Percentiles rank a stretch among this genome's conserved stretches.
Conservation (phyloP, 257 asterid genomes). For the Fraxinus anomala region DNA sequence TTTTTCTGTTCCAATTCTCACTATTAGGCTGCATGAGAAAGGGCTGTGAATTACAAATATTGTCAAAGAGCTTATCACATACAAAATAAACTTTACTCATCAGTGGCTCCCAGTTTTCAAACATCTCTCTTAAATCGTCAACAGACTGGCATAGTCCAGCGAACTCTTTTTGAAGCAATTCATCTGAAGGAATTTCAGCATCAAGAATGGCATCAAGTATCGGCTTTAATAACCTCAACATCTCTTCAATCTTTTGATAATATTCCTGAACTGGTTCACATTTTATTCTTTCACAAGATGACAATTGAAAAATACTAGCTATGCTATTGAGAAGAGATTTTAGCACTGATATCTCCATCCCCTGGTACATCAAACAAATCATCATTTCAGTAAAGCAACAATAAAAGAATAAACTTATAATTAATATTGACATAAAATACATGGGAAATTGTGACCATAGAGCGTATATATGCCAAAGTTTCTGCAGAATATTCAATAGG, state of each 20-base stretch:
- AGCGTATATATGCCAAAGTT: neutral
- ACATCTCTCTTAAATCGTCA: conserved; percentile 63
- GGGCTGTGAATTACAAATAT: conserved; percentile 6
- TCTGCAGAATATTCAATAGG: neutral
- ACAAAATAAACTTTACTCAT: conserved; percentile 88
- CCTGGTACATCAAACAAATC: conserved; percentile 45
- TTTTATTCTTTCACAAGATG: conserved; percentile 52
- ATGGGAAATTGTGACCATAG: neutral
- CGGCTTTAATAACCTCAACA: conserved; percentile 62
- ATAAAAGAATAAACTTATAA: neutral
- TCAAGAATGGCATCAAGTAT: conserved; percentile 56
- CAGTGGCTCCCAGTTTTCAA: conserved; percentile 65
- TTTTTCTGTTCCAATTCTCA: neutral
- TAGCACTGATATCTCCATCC: conserved; percentile 73
- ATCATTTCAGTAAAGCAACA: conserved; percentile 14
- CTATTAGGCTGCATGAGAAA: conserved; percentile 3
- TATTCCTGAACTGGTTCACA: conserved; percentile 65
- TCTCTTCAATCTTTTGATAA: conserved; percentile 54
- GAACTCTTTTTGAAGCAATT: conserved; percentile 56
- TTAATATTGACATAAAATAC: neutral
- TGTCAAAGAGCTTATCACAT: conserved; percentile 33
- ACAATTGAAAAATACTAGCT: conserved; percentile 48
- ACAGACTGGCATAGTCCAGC: conserved; percentile 54
- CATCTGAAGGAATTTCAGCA: conserved; percentile 49
- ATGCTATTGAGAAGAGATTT: conserved; percentile 69